Evolutionary conservation across 306 rosid genomes (phyloP).

Genomic region (Rosa multiflora): DNA sequence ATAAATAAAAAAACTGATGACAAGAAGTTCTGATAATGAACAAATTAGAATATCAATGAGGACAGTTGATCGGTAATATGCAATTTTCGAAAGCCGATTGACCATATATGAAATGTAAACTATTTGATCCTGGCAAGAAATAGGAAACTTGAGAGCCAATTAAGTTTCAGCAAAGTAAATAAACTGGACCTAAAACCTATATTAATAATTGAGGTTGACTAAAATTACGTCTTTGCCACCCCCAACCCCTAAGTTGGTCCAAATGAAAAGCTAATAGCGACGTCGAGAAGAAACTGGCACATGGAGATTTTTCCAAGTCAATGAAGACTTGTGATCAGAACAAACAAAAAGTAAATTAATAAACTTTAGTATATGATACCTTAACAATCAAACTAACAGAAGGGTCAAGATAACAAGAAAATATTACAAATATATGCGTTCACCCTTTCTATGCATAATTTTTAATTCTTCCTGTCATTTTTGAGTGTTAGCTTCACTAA

Average conservation of each 20-base stretch:
- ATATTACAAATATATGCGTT: not conserved
- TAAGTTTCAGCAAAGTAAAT: not conserved
- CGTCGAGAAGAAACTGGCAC: not conserved
- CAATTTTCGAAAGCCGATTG: not conserved
- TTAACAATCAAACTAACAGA: not conserved
- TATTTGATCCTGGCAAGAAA: not conserved
- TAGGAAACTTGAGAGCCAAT: not conserved
- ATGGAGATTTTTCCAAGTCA: not conserved
- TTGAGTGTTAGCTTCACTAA: not conserved
- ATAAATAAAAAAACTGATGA: no score
- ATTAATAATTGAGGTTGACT: not conserved
- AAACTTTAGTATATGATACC: not conserved
- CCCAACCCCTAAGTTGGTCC: not conserved
- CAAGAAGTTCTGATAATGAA: not conserved
- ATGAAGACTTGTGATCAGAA: slow-evolving; percentile 1
- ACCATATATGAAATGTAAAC: no score
- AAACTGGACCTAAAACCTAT: not conserved
- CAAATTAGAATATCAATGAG: not conserved
- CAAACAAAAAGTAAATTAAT: not conserved
- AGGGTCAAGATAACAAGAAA: not conserved
- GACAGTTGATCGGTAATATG: not conserved
- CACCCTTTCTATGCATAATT: not conserved
- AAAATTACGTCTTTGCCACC: not conserved
- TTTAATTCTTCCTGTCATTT: not conserved
- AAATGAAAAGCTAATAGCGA: not conserved